Conservation (phyloP, 228 moss, liverwort and hornwort genomes). For the Sphagnum fallax region DNA sequence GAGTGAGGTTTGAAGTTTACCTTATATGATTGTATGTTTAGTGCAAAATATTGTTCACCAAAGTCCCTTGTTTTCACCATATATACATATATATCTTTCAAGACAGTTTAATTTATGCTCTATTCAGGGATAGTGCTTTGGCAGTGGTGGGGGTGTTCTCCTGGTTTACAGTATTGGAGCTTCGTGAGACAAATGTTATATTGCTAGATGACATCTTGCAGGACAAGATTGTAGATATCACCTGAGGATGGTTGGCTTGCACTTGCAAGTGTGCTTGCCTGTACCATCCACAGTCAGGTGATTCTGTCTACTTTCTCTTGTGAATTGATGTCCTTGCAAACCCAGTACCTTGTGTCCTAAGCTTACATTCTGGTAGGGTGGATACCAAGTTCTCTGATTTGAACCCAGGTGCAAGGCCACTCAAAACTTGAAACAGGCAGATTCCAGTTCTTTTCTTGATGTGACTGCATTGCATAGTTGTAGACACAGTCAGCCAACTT, state of each 20-base stretch:
- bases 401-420: not conserved
- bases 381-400: not conserved
- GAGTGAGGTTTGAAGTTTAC: too few relatives aligned
- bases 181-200: not conserved
- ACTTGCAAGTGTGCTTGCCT: slow-evolving; percentile 77
- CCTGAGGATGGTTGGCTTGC: slow-evolving; percentile 98
- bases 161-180: not conserved
- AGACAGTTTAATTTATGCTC: too few relatives aligned
- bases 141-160: too few relatives aligned
- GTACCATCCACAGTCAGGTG: slow-evolving; percentile 96
- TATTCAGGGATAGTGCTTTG: too few relatives aligned
- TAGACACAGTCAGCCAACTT: not conserved
- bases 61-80: too few relatives aligned
- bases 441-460: not conserved
- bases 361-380: not conserved
- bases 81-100: too few relatives aligned
- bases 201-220: slow-evolving; percentile 12
- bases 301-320: not conserved
- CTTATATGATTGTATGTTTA: too few relatives aligned
- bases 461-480: not conserved
- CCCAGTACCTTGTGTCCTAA: too few relatives aligned
- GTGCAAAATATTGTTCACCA: too few relatives aligned
- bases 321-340: not conserved
- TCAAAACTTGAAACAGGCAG: slow-evolving; percentile 7
- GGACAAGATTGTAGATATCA: slow-evolving; percentile 78